Base-by-base conservation (phyloP, 2,329 filamentous ascomycete genomes). In the Neophaeococcomyces mojaviensis region DNA sequence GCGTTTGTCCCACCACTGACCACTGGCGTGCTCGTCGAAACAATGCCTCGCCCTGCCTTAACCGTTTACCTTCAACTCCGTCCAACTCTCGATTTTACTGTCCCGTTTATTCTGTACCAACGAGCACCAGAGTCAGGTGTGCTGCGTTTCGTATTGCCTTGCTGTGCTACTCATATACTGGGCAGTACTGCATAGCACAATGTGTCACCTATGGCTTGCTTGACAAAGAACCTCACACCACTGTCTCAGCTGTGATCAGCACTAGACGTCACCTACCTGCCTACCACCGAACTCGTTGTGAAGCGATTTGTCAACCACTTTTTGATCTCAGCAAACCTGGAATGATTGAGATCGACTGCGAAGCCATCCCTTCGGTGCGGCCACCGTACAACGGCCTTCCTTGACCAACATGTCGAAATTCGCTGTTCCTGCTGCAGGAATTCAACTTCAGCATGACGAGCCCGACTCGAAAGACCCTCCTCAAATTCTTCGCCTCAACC, bases 401-500 rank as follows among this genome's bases (percentile, higher is more conserved):
- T 16, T 18, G 9, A 37, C 44, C 33, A 49, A 33, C 30, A 59
- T 59, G 57, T 45, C 40, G 22, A 20, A 38, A 10, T 43, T 55
- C 35, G 45, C 35, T 28, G 38, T 58, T 18, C 53, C 56, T 39
- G 20, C 49, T 3, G 44, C 51, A 43, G 48, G 51, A 24, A 45
- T 52, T 38, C 28, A 38, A 13, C 38, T 52, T 8, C 40, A 42
- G 16, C 50, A 49, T 20, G 35, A 28, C 16, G 32, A 10, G 4
- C 32, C 12, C 39, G 43, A 39, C 16, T 33, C 45, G 16, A 43
- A 48, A 43, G 66, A 64, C 57, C 59, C 63, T 13, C 53, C 59
- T 30, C 69, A 72, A 57, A 64, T 71, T 46, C 68, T 73, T 63
- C 69, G 68, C 50, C 54, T 73, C 51, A 67, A 69, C 49, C 58